A percentile compares a stretch with the other conserved stretches of the same genome.
phyloP scores from a whole-genome alignment of 2,329 filamentous ascomycete genomes.

The Aspergillus sp. region DNA sequence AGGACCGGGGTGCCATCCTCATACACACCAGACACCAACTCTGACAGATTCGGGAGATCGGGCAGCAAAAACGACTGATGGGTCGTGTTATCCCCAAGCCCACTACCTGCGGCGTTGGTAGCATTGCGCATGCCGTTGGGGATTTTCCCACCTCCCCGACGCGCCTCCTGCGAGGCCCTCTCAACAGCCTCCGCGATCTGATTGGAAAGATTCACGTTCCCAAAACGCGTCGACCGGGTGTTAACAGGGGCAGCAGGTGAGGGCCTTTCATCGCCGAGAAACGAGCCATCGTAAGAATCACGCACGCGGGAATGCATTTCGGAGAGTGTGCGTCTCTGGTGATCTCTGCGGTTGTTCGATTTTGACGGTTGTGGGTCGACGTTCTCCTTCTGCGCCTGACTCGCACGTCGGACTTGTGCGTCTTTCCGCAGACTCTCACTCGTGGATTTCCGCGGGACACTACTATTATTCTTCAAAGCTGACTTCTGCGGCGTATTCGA shows the following conservation, averaged over 20 bases:
- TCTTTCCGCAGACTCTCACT: slow-evolving; percentile 35
- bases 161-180: slow-evolving; percentile 28
- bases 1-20: slow-evolving; percentile 52
- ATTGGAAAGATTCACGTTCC: slow-evolving; percentile 35
- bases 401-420: slow-evolving; percentile 33
- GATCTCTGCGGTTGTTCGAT: slow-evolving; percentile 22
- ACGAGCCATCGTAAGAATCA: slow-evolving; percentile 46
- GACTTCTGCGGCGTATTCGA: slow-evolving; percentile 30
- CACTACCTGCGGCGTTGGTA: slow-evolving; percentile 13
- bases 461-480: slow-evolving; percentile 15
- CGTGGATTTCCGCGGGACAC: slow-evolving; percentile 19
- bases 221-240: slow-evolving; percentile 50
- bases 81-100: slow-evolving; percentile 41
- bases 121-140: slow-evolving; percentile 16
- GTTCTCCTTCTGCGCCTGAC: slow-evolving; percentile 35
- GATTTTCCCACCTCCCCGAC: slow-evolving; percentile 14
- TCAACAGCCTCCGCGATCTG: slow-evolving; percentile 33
- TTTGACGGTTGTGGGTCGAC: slow-evolving; percentile 31
- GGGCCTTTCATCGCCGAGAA: slow-evolving; percentile 44
- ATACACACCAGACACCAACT: slow-evolving; percentile 52
- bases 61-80: slow-evolving; percentile 55
- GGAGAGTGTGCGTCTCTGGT: slow-evolving; percentile 43
- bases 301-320: slow-evolving; percentile 49
- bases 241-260: slow-evolving; percentile 31
- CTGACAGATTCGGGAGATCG: slow-evolving; percentile 53